Conservation (phyloP, 1,284 basidiomycete species). For the Meripilus lineatus region DNA sequence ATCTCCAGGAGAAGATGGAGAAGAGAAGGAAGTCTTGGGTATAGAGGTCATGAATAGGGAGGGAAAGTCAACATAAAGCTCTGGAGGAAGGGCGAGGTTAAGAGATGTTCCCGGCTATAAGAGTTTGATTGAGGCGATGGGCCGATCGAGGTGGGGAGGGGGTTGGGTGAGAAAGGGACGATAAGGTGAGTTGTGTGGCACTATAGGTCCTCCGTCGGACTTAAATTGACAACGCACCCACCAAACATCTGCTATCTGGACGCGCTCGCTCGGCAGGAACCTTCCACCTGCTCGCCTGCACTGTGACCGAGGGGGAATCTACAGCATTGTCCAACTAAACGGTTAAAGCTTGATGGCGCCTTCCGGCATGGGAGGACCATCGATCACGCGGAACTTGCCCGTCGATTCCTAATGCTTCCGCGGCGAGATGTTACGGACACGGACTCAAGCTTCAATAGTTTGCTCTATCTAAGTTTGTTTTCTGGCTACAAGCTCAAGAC, state of each 20-base stretch:
- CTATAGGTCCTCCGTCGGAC: conserved; percentile 28
- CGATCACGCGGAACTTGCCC: conserved; percentile 13
- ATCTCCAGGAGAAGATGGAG: conserved; percentile 32
- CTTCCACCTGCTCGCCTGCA: too few relatives aligned
- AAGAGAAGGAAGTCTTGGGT: conserved; percentile 27
- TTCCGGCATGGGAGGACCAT: conserved; percentile 13
- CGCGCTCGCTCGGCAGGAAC: too few relatives aligned
- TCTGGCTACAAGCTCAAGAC: too few relatives aligned
- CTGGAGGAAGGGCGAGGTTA: not conserved
- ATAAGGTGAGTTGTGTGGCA: conserved; percentile 19
- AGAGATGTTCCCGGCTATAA: not conserved
- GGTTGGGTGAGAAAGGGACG: not conserved
- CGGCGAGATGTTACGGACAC: too few relatives aligned
- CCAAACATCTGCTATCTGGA: not conserved
- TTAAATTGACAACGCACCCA: conserved; percentile 23
- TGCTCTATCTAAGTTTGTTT: too few relatives aligned
- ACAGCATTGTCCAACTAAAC: conserved; percentile 14
- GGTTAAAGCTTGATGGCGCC: conserved; percentile 27
- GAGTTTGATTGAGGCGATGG: not conserved
- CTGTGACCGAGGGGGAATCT: not conserved
- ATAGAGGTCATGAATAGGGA: conserved; percentile 18
- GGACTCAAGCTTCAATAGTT: too few relatives aligned
- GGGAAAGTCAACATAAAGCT: conserved; percentile 4
- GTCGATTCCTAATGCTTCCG: too few relatives aligned
- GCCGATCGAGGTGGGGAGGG: conserved; percentile 2